Conservation (phyloP, 768 basidiomycete genomes). For the Glaciozyma martinii region DNA sequence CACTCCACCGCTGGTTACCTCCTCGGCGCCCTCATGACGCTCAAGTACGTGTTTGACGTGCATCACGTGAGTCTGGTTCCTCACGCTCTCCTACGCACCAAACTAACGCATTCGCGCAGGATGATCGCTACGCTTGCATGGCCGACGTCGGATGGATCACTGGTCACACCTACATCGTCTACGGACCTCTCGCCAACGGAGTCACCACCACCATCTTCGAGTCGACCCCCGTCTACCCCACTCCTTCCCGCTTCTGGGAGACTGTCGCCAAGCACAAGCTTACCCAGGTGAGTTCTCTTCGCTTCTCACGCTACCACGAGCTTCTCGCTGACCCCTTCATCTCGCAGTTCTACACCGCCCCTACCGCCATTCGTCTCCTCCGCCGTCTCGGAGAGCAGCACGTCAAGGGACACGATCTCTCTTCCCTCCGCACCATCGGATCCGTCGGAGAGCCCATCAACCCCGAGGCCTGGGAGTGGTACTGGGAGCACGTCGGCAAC, state of each 20-base stretch:
- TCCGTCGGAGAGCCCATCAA: constrained; percentile 98
- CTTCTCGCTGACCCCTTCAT: neutral
- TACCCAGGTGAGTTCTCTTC: constrained; percentile 66
- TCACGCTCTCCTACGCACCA: no score
- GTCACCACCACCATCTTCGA: constrained; percentile 66
- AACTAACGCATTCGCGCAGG: constrained; percentile 35
- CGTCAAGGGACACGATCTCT: constrained; percentile 72
- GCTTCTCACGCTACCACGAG: constrained; percentile 33
- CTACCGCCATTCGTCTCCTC: constrained; percentile 88
- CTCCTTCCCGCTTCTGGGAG: constrained; percentile 94
- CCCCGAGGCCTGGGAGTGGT: constrained; percentile 98
- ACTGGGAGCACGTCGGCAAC: constrained; percentile 86
- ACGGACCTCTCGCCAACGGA: constrained; percentile 69
- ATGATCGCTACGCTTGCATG: constrained; percentile 94
- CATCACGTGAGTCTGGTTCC: constrained; percentile 48
- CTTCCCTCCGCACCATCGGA: constrained; percentile 73
- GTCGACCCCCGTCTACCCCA: constrained; percentile 92
- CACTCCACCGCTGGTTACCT: constrained; percentile 58
- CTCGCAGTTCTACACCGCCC: constrained; percentile 83
- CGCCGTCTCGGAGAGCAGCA: constrained; percentile 77
- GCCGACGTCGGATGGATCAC: constrained; percentile 99
- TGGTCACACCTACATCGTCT: constrained; percentile 63
- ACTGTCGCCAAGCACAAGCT: constrained; percentile 83
- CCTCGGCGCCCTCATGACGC: constrained; percentile 78
- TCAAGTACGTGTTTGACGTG: constrained; percentile 96